Base-by-base conservation (phyloP, 1,139 yeast species). In the Komagataea norvegica region DNA sequence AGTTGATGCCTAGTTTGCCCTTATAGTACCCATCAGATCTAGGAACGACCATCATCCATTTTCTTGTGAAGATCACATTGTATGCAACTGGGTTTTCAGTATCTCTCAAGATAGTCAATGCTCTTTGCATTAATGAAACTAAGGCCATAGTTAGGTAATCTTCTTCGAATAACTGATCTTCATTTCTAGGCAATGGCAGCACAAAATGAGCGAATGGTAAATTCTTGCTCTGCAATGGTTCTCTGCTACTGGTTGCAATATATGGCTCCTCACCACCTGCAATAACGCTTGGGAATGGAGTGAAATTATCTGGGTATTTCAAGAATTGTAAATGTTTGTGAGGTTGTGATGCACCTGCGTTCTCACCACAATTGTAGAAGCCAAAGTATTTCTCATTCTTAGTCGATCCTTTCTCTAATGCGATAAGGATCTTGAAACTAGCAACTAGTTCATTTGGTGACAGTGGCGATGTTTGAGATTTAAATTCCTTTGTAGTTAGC, bases 281-380 rank as follows among this genome's bases (percentile, higher is more conserved):
- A 29, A 84, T 57, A 2, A 55, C 51, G 36, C 79, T 84, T 28
- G 88, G 85, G 57, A 73, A 81, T 4, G 86, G 73, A 1, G 57
- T 59, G 55, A 78, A 80, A 25, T 68, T 61, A 9, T 61, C 58
- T 3, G 96, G 94, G 31, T 85, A 63, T 25, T 77, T 70, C 71
- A 91, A 67, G 59, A 89, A 79, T 60, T 91, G 98, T 44, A 89
- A 61, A 62, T 91, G 98, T 54, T 86, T 86, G 62, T 91, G 98
- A 34, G 87, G 82, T 52, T 88, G 93, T 0, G 96, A 86, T 8
- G 96, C 95, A 1, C 97, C 98, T 48, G 94, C 79, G 51, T 78
- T 71, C 19, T 77, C 77, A 5, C 97, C 97, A 56, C 88, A 79
- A 58, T 91, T 91, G 69, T 77, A 91, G 60, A 91, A 89, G 0